Base-by-base conservation (phyloP, 192 early-diverging fungal genomes). In the Coemansia sp. region DNA sequence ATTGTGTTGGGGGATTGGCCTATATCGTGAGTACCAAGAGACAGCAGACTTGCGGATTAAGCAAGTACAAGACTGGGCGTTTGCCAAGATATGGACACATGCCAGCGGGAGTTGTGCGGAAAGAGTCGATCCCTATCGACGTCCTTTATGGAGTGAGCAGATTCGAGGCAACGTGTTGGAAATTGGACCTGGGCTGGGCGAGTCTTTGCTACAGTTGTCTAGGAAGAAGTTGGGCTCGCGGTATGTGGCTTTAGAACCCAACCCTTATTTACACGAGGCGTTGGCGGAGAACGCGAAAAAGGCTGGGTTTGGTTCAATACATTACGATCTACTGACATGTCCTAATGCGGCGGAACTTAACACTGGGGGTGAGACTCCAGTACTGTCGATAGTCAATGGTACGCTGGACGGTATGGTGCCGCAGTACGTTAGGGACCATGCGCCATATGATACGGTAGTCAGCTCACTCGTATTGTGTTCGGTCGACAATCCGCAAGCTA, bases 381-480 rank as follows among this genome's bases (percentile, higher is more conserved):
- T 41, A n/a, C 64, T 75, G 27, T 49, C 64, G 30, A 72, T 81
- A 40, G 78, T 81, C 30, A 81, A 81, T 24, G 78, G 63, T 10
- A 81, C 78, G 20, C 59, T 81, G 34, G 78, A 75, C 45, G 35
- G 22, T 7, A 11, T n/a, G n/a, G 56, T 81, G 6, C 78, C 78
- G 8, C 10, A 47, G 20, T 55, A 30, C 7, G 60, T 81, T 38
- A 41, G 44, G 29, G 55, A 69, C 4, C 61, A 75, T 15, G 78
- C 44, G 43, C 78, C 73, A 2, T 81, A 69, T 39, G 78, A 75
- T 61, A 64, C 35, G 29, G 64, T 69, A 10, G 44, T 70, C 35
- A 71, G 62, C 29, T 81, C 78, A 11, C n/a, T 75, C 40, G 78
- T 73, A 8, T 53, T 81, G 43, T 81, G 78, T 66, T 75, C 73